phyloP scores from a whole-genome alignment of 257 asterid genomes.

The Knoxia roxburghii region DNA sequence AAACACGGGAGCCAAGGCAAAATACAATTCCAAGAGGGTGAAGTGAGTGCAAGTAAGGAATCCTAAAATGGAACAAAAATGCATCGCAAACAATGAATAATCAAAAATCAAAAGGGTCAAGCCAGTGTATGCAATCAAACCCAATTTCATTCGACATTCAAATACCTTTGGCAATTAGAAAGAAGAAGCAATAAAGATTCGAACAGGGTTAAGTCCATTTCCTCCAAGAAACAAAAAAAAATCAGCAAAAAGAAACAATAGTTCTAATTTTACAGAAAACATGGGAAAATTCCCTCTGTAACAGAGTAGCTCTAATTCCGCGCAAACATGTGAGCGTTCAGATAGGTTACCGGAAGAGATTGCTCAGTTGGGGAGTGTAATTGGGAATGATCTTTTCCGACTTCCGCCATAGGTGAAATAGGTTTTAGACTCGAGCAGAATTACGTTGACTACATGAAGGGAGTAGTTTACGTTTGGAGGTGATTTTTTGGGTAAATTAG shows the following conservation, averaged over 20 bases:
- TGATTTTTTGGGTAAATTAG: no score
- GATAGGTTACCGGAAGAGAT: slow-evolving; percentile 13
- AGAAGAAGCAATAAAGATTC: background rate
- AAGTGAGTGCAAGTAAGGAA: background rate
- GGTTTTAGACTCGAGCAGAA: background rate
- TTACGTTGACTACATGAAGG: background rate
- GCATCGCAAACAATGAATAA: background rate
- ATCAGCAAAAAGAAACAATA: background rate
- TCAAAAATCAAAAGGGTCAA: background rate
- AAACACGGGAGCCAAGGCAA: no score
- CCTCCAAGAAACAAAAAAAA: background rate
- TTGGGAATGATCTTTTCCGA: background rate
- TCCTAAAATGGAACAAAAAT: background rate
- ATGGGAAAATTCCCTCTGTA: no score
- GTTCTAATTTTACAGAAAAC: background rate
- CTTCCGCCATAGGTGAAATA: slow-evolving; percentile 9
- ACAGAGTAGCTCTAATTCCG: background rate
- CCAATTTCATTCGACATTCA: background rate
- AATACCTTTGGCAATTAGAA: background rate
- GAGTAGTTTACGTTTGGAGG: background rate
- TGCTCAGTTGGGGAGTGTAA: slow-evolving; percentile 1
- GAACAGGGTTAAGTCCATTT: background rate
- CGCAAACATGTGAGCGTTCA: background rate
- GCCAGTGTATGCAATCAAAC: background rate
- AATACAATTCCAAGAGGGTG: background rate